A percentile compares a stretch with the other conserved stretches of the same genome.
Evolutionary conservation across 2,329 filamentous ascomycete species (phyloP).

Genomic region (Monilinia polystroma): DNA sequence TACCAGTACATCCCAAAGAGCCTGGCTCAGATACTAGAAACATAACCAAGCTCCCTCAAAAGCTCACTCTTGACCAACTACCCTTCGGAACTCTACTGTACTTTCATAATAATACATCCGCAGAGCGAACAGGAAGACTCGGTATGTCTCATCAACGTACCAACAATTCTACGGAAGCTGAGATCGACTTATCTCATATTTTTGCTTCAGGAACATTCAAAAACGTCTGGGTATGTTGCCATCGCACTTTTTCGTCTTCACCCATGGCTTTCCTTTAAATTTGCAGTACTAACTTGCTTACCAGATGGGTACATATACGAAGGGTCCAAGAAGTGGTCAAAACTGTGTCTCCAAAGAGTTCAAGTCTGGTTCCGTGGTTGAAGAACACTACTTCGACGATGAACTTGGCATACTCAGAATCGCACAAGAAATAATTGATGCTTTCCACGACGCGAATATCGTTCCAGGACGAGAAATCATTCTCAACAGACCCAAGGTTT

Average conservation of each 20-base stretch:
- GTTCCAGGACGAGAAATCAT: background rate
- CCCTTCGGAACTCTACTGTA: background rate
- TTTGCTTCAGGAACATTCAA: conserved; percentile 24
- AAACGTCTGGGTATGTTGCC: conserved; percentile 18
- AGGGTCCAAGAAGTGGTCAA: background rate
- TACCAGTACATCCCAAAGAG: background rate
- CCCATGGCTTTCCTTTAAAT: too few species aligned
- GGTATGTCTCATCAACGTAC: conserved; percentile 16
- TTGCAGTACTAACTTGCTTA: background rate
- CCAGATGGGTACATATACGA: conserved; percentile 7
- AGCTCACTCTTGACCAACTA: background rate
- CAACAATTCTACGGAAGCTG: conserved; percentile 3
- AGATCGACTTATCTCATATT: background rate
- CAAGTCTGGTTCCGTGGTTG: conserved; percentile 18
- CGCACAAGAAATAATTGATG: conserved; percentile 18
- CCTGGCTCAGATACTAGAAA: background rate
- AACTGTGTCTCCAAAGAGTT: conserved; percentile 22
- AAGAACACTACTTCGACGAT: conserved; percentile 15
- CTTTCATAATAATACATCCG: background rate
- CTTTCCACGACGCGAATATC: conserved; percentile 7
- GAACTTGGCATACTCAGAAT: conserved; percentile 12
- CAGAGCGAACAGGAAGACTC: background rate
- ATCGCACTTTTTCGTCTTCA: background rate
- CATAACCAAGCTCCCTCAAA: background rate
- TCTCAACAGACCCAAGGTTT: conserved; percentile 18